Evolutionary conservation across 176 grass and related monocot genomes (phyloP), one percentile per base, ranked within the genome.

Genomic region (Elymus sibiricus): DNA sequence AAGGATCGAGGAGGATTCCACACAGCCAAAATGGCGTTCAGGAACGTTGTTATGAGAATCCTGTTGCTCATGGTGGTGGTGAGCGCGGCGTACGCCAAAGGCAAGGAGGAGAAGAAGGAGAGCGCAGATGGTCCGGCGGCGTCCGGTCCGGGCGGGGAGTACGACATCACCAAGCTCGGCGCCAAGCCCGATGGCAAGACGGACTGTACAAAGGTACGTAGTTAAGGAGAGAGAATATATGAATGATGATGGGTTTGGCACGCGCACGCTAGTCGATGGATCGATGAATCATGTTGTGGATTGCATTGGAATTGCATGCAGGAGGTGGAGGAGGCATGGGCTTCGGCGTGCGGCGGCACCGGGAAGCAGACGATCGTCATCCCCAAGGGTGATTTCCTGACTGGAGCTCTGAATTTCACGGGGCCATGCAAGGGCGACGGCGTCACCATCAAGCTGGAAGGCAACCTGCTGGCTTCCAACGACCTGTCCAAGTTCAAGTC

Each of bases 361-460:
- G 89, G 87, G 13, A 79, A 51, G 29, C 81, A 88, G 24, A 84
- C 28, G 31, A 49, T 97, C 22, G 2, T 64, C 17, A 65, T 97
- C 32, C 92, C 92, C 19, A 39, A 87, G 47, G 94, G 92, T 3
- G 67, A 74, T 39, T 64, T 27, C 76, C 10, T 88, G 9, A 19
- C 80, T 0, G 89, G 92, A 0, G 74, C 94, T 11, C 28, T 94
- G 19, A 83, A 59, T 28, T 79, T 97, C 8, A 82, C 12, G 25
- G 94, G 89, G 2, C 92, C 94, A 11, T 94, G 89, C 82, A 97
- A 94, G 63, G 64, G 85, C 62, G 24, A 53, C 44, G 13, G 43
- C 35, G 19, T 90, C 6, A 73, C 47, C 59, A 53, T 97, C 74
- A 55, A 83, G 61, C 55, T 97, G 14, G 77, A 88, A 7, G 94